These are phyloP conservation scores for Mrakia frigida DNA, from an alignment of 768 basidiomycete species.

Conservation along the genomic window DNA sequence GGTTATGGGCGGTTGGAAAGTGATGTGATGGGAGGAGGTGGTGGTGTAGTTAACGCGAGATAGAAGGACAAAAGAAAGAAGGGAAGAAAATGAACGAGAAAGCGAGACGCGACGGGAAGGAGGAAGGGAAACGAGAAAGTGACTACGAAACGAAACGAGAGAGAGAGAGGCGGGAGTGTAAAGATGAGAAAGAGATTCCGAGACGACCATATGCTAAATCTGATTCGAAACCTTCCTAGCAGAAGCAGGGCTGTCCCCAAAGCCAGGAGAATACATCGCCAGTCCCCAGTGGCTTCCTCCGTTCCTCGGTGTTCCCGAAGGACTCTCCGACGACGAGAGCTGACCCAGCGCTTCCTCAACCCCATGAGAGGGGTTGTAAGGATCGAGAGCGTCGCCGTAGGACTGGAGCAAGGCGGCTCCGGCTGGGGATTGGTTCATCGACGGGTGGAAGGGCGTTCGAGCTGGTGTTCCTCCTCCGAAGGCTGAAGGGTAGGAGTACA, in stretches of 20 bases:
- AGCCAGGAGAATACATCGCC: neutral
- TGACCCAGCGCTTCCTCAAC: slow-evolving; percentile 3
- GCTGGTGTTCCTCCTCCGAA: slow-evolving; percentile 17
- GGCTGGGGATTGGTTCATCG: slow-evolving; percentile 28
- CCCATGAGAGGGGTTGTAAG: slow-evolving; percentile 19
- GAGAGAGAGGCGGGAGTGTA: no score
- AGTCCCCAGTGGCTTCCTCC: neutral
- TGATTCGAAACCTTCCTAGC: slow-evolving; percentile 5
- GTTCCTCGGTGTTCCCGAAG: slow-evolving; percentile 11
- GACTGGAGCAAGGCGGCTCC: slow-evolving; percentile 25
- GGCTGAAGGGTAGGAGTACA: neutral
- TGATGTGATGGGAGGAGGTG: neutral
- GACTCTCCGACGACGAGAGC: slow-evolving; percentile 20
- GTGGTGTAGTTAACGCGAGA: neutral
- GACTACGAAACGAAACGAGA: neutral
- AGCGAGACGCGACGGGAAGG: neutral
- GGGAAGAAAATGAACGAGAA: neutral
- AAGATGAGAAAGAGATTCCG: no score
- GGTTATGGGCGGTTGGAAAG: no score
- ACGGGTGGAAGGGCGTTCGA: slow-evolving; percentile 12
- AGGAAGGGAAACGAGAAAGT: slow-evolving; percentile 1
- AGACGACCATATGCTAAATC: neutral
- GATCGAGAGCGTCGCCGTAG: slow-evolving; percentile 4
- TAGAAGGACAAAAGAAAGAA: neutral
- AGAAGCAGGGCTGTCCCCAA: neutral